These are phyloP conservation scores for Bipolaris oryzae DNA, from an alignment of 2,329 filamentous ascomycete species.

Conservation along the genomic window DNA sequence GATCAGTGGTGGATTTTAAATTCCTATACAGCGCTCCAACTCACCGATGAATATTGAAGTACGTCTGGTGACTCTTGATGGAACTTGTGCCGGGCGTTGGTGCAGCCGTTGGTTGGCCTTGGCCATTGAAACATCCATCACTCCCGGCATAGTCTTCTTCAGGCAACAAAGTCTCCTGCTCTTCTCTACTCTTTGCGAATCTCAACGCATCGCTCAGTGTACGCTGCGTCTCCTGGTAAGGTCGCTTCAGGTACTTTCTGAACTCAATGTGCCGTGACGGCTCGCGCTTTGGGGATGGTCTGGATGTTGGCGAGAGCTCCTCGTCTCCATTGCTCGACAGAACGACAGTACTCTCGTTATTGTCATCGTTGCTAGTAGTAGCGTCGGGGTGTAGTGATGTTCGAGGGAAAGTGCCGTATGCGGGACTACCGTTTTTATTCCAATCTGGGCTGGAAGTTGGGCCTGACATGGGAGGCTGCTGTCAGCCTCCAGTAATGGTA, in stretches of 20 bases:
- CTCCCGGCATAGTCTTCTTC: conserved; percentile 54
- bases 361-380: conserved; percentile 22
- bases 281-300: conserved; percentile 24
- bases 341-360: conserved; percentile 27
- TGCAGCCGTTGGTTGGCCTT: conserved; percentile 40
- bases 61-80: conserved; percentile 70
- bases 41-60: conserved; percentile 75
- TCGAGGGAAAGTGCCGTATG: conserved; percentile 34
- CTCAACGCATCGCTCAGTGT: conserved; percentile 47
- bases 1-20: conserved; percentile 1
- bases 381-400: conserved; percentile 22
- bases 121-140: conserved; percentile 53
- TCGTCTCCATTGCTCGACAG: conserved; percentile 26
- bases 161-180: conserved; percentile 56
- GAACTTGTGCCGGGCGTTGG: conserved; percentile 56
- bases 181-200: conserved; percentile 52
- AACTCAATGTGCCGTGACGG: conserved; percentile 41
- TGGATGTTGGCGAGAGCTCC: conserved; percentile 27
- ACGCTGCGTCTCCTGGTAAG: conserved; percentile 39
- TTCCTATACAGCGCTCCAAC: background rate
- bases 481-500: conserved; percentile 1
- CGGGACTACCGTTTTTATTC: conserved; percentile 27
- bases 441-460: conserved; percentile 36
- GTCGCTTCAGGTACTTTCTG: conserved; percentile 41
- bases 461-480: conserved; percentile 33